Base-by-base conservation (phyloP, 495 filamentous ascomycete genomes). In the Xylaria intraflava region DNA sequence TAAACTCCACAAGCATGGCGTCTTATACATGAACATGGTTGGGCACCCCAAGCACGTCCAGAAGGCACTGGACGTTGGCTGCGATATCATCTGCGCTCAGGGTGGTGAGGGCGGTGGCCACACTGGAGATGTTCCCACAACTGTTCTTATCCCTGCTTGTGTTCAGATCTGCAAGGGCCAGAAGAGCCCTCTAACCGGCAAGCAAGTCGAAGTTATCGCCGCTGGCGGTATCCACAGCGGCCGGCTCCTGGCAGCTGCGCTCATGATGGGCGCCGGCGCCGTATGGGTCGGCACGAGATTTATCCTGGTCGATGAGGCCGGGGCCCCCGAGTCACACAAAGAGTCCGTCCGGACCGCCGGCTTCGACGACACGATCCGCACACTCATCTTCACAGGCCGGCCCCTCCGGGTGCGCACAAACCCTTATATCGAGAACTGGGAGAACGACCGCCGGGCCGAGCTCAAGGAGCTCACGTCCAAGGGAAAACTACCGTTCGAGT, bases 1-100 rank as follows among this genome's bases (percentile, higher is more conserved):
- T 43, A 83, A 77, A 58, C 83, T 98, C 30, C 93, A 98, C 80
- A 80, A 82, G 57, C 76, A 81, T 64, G 91, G 91, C 49, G 79
- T 98, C 56, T 78, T 95, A 49, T 95, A 92, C 82, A 98, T 98
- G 93, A 98, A 98, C 83, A 98, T 98, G 93, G 94, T 98, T 69
- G 93, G 92, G 51, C 93, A 97, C 81, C 94, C 94, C 58, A 98
- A 98, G 82, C 93, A 98, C 75, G 91, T 96, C 44, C 78, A 85
- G 67, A 97, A 96, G 80, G 87, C 86, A 67, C 78, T 98, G 51
- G 92, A 89, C 17, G 80, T 89, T 45, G 93, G 93, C 61, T 85
- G 79, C 55, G 90, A 95, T 69, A 85, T 95, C 58, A 95, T 95
- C 71, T 95, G 90, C 72, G 90, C 90, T 24, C 90, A 95, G 70